These are phyloP conservation scores for Fusarium stilboides DNA, from an alignment of 2,329 filamentous ascomycete species.

Conservation along the genomic window DNA sequence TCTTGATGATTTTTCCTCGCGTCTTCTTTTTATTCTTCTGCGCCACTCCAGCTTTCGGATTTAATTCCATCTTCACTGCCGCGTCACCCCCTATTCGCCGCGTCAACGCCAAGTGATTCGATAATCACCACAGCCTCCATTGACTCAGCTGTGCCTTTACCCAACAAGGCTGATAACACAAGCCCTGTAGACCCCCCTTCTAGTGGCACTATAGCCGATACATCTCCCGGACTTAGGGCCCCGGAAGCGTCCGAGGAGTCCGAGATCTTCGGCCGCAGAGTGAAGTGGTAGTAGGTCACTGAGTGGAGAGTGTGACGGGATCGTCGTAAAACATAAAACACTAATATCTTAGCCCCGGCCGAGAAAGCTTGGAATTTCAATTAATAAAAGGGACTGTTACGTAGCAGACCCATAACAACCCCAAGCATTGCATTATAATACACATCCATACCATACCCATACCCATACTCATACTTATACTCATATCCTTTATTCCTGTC, in stretches of 20 bases:
- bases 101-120: constrained; percentile 21
- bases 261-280: constrained; percentile 16
- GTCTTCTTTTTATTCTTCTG: constrained; percentile 10
- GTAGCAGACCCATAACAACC: constrained; percentile 32
- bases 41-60: neutral
- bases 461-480: constrained; percentile 9
- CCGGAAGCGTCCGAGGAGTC: constrained; percentile 12
- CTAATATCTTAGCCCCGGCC: constrained; percentile 20
- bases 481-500: neutral
- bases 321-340: neutral
- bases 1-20: neutral
- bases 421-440: constrained; percentile 25
- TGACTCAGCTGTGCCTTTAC: neutral
- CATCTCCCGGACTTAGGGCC: constrained; percentile 18
- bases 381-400: constrained; percentile 11
- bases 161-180: constrained; percentile 18
- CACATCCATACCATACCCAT: neutral
- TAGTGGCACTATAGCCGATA: neutral
- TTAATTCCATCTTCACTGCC: constrained; percentile 5
- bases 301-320: neutral
- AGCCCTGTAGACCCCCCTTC: neutral
- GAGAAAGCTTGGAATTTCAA: constrained; percentile 43
- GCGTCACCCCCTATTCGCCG: constrained; percentile 27
- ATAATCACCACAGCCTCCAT: constrained; percentile 15
- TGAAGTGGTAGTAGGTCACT: neutral